Base-by-base conservation (phyloP, 2,329 filamentous ascomycete genomes). In the Arthrobotrys sinensis region DNA sequence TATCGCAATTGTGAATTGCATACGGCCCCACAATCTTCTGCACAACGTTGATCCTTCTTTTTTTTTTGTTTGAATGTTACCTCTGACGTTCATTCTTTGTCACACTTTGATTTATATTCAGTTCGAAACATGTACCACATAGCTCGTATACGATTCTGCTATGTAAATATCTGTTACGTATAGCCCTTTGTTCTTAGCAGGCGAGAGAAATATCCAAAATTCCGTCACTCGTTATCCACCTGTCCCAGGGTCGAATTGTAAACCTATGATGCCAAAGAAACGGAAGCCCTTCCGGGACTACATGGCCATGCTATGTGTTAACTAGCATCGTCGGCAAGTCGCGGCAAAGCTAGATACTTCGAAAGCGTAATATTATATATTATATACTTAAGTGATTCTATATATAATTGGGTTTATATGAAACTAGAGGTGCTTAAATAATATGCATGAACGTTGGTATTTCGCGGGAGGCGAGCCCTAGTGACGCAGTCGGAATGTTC, bases 181-280 rank as follows among this genome's bases (percentile, higher is more conserved):
- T 32, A 71, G 21, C 46, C 34, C 21, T 48, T 36, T 46, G 14
- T 68, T 48, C 7, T 52, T 68, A 70, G 55, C 57, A 53, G 34
- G 50, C 69, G 38, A 70, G 36, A 53, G n/a, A 28, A 52, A 68
- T n/a, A 76, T 16, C 28, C 64, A 63, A 75, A 32, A 46, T 76
- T 63, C 45, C 52, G 46, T 63, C 63, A 12, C 28, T 76, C 70
- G 8, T 67, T 63, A 60, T 28, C 24, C 46, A 57, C 4, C 11
- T n/a, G 5, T n/a, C 40, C 40, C 5, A 38, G 6, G 8, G 2
- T 8, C 36, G 1, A 38, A 38, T 8, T 38, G 8, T 38, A 38
- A 8, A 8, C n/a, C 4, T 14, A 10, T 10, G 14, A 16, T 32
- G n/a, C 14, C 50, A 12, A 12, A 53, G 16, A 34, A 34, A n/a